These are phyloP conservation scores for Rugonectria rugulosa DNA, from an alignment of 2,329 filamentous ascomycete genomes.

Conservation along the genomic window DNA sequence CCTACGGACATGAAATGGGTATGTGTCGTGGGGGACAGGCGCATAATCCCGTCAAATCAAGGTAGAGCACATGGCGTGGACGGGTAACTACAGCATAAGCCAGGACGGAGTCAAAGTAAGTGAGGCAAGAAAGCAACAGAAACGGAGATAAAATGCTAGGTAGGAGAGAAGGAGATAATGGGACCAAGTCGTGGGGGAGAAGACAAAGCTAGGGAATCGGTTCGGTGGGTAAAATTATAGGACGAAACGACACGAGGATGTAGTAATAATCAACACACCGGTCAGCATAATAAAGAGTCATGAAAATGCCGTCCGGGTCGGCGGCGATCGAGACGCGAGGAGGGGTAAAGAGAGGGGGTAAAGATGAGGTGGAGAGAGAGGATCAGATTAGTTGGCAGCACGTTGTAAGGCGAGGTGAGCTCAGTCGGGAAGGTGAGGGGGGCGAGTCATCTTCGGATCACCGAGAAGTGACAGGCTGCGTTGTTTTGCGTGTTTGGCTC, in stretches of 20 bases:
- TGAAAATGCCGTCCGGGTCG: background rate
- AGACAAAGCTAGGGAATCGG: background rate
- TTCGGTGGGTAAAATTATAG: background rate
- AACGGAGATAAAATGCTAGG: background rate
- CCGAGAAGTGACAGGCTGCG: slow-evolving; percentile 7
- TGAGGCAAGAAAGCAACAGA: background rate
- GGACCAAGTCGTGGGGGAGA: slow-evolving; percentile 10
- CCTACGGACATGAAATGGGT: slow-evolving; percentile 10
- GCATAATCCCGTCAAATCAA: slow-evolving; percentile 12
- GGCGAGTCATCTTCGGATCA: slow-evolving; percentile 5
- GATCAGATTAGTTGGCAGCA: background rate
- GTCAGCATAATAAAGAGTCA: background rate
- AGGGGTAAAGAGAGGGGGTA: background rate
- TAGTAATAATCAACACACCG: background rate
- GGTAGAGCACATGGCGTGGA: slow-evolving; percentile 1
- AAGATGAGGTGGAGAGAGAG: slow-evolving; percentile 4
- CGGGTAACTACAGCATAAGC: background rate
- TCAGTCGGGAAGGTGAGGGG: background rate
- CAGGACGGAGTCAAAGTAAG: background rate
- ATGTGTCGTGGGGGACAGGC: slow-evolving; percentile 15
- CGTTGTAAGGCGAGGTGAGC: background rate
- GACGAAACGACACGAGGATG: background rate
- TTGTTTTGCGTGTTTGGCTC: slow-evolving; percentile 11
- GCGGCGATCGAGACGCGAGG: background rate
- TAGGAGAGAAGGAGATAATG: background rate